Percentiles rank a stretch among this genome's conserved stretches.
Conservation (phyloP, 148 eudicot species). For the Cornus suecica region DNA sequence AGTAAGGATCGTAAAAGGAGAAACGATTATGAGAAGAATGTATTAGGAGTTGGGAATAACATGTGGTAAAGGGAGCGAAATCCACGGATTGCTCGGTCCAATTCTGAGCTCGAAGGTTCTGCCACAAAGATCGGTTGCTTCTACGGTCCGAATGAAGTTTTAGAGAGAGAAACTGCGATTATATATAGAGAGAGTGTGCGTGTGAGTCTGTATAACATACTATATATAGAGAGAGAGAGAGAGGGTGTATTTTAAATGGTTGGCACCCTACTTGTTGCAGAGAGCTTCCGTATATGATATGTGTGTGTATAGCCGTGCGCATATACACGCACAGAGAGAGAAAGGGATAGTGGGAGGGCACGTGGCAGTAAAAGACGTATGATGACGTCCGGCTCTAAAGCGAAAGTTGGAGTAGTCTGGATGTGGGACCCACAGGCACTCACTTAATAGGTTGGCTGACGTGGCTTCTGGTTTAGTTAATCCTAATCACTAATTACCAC, state of each 20-base stretch:
- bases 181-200: no score
- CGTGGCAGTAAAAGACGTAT: neutral
- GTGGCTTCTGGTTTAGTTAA: neutral
- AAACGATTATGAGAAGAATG: neutral
- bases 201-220: no score
- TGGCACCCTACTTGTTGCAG: neutral
- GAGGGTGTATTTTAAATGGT: neutral
- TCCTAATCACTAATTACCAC: neutral
- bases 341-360: neutral
- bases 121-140: slow-evolving; percentile 4
- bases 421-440: neutral
- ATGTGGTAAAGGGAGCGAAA: slow-evolving; percentile 9
- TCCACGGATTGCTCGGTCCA: slow-evolving; percentile 3
- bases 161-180: slow-evolving; percentile 9
- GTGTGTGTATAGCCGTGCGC: no score
- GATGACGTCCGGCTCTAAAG: neutral
- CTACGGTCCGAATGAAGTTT: neutral
- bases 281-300: neutral
- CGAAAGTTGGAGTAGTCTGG: neutral
- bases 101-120: slow-evolving; percentile 1
- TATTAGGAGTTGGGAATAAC: slow-evolving; percentile 11
- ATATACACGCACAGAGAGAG: neutral
- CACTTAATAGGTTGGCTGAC: neutral
- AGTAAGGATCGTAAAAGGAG: slow-evolving; percentile 15
- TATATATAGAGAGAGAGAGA: neutral